These are phyloP conservation scores for Cladobotryum mycophilum DNA, from an alignment of 2,329 filamentous ascomycete genomes.

Conservation along the genomic window DNA sequence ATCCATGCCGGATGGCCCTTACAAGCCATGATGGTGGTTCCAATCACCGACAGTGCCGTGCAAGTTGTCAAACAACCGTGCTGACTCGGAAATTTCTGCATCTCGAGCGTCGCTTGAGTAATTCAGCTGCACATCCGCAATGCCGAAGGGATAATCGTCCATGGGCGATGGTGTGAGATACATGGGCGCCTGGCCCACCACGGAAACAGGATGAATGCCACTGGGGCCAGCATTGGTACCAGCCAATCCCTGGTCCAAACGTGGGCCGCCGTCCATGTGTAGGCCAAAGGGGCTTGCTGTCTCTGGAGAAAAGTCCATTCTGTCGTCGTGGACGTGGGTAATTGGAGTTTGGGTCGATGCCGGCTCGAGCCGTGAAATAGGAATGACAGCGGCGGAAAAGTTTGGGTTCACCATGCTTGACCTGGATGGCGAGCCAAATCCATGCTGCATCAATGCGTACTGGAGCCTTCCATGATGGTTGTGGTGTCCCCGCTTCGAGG, in stretches of 20 bases:
- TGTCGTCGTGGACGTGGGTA: constrained; percentile 9
- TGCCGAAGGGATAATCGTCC: constrained; percentile 20
- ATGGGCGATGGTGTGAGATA: constrained; percentile 16
- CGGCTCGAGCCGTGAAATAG: constrained; percentile 17
- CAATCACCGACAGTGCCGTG: constrained; percentile 6
- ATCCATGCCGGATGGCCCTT: not conserved
- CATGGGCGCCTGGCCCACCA: constrained; percentile 6
- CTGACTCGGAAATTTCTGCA: constrained; percentile 1
- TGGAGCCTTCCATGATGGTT: constrained; percentile 12
- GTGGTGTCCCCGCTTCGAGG: constrained; percentile 16
- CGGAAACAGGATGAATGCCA: constrained; percentile 5
- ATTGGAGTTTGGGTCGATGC: constrained; percentile 8
- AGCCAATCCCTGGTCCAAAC: constrained; percentile 8
- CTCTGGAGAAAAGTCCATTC: constrained; percentile 1
- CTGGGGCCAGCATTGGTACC: constrained; percentile 1
- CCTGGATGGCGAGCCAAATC: constrained; percentile 12
- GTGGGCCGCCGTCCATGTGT: constrained; percentile 7
- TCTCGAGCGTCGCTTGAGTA: constrained; percentile 16
- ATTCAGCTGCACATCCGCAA: constrained; percentile 22
- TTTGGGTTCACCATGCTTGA: constrained; percentile 18
- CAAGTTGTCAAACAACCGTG: constrained; percentile 4
- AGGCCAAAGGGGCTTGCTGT: constrained; percentile 9
- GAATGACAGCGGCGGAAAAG: constrained; percentile 17
- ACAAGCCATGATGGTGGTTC: constrained; percentile 1
- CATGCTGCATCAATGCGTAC: constrained; percentile 8